Base-by-base conservation (phyloP, 768 basidiomycete species). In the Kwoniella heveanensis region DNA sequence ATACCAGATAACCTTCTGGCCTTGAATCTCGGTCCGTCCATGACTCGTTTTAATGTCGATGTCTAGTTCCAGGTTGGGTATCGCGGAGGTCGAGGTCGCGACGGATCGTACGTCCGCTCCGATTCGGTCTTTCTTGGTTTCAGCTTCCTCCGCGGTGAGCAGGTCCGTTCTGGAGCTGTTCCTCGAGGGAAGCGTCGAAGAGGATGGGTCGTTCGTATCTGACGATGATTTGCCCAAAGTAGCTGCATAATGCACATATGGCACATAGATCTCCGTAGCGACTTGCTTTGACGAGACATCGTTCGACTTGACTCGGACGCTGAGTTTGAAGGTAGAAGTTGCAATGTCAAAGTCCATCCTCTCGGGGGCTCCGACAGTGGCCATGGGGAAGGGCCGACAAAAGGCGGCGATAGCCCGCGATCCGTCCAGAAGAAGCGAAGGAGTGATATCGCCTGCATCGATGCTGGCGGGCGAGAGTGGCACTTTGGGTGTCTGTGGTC, bases 251-350 rank as follows among this genome's bases (percentile, higher is more conserved):
- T 99, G 96, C 21, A 95, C 88, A 53, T 92, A 83, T 4, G 96
- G 96, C 0, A 98, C 78, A 77, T 85, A 99, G 22, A 98, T 87
- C 83, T 96, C 96, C 21, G 92, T 97, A n/a, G 87, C 84, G 1
- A 86, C 80, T 27, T 76, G 77, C 19, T 82, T 82, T 1, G 78
- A 76, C 6, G 63, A 53, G 24, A 81, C 79, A 73, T 93, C 91
- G 27, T 85, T 85, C 4, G 85, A 67, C 0, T 81, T 75, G 15
- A 95, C 90, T 25, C 79, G 79, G 2, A 96, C 85, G 15, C 83
- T 83, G 37, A 91, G 82, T 81, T 84, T 87, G 80, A 96, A 91
- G 46, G 80, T 80, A 5, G 89, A 87, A 65, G 86, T 86, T 32
- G 79, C 73, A 56, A 94, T 85, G 70, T 95, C 88, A 72, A 97